Percentiles rank a stretch among this genome's conserved stretches.
Evolutionary conservation across 2,329 filamentous ascomycete genomes (phyloP).

Genomic region (Didymosphaeria variabile): DNA sequence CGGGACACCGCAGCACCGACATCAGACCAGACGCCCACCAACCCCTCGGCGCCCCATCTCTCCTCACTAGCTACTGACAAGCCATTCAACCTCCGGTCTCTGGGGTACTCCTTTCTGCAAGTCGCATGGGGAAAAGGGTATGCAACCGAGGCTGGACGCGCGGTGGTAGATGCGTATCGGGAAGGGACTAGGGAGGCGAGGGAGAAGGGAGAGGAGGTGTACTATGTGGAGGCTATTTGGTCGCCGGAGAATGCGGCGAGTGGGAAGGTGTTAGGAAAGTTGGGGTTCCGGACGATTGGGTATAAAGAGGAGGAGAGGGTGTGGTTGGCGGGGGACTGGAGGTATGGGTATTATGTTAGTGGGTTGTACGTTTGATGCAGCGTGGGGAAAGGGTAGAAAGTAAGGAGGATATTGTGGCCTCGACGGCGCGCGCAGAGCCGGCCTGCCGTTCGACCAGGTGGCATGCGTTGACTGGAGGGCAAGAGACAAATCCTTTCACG

Average conservation of each 20-base stretch:
- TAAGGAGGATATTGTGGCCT: background rate
- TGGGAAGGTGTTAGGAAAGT: slow-evolving; percentile 32
- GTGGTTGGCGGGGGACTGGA: slow-evolving; percentile 38
- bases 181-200: slow-evolving; percentile 10
- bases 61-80: background rate
- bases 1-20: background rate
- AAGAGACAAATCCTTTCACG: too few species aligned
- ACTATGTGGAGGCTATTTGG: slow-evolving; percentile 38
- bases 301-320: slow-evolving; percentile 30
- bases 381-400: background rate
- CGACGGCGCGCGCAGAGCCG: too few species aligned
- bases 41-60: background rate
- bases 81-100: slow-evolving; percentile 22
- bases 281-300: slow-evolving; percentile 36
- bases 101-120: slow-evolving; percentile 37
- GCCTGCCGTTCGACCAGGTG: too few species aligned
- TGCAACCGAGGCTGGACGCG: slow-evolving; percentile 36
- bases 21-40: background rate
- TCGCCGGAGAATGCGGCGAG: slow-evolving; percentile 33
- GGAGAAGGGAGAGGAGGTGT: slow-evolving; percentile 16
- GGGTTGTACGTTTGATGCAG: slow-evolving; percentile 27
- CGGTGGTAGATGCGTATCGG: slow-evolving; percentile 28
- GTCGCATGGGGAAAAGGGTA: slow-evolving; percentile 36
- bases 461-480: too few species aligned
- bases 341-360: slow-evolving; percentile 34